Conservation (phyloP, 2,329 filamentous ascomycete species). For the Neonectria punicea region DNA sequence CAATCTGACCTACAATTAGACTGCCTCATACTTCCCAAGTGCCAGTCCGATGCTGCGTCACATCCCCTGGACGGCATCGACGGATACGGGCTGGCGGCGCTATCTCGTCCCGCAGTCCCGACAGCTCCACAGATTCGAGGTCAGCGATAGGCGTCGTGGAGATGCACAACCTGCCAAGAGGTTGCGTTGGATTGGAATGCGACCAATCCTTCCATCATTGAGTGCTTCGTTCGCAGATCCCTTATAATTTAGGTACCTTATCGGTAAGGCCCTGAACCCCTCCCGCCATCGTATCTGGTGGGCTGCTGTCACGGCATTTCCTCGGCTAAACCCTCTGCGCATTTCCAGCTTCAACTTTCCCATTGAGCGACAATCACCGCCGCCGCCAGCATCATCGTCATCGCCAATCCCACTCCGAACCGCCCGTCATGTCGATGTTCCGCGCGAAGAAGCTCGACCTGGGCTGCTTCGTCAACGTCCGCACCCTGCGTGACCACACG, state of each 20-base stretch:
- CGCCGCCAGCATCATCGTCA: slow-evolving; percentile 28
- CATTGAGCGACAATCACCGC: slow-evolving; percentile 23
- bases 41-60: slow-evolving; percentile 2
- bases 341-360: slow-evolving; percentile 18
- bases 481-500: slow-evolving; percentile 91
- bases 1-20: background rate
- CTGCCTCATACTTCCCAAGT: background rate
- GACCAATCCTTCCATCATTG: background rate
- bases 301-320: slow-evolving; percentile 15
- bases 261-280: background rate
- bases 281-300: background rate
- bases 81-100: slow-evolving; percentile 14
- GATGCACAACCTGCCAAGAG: background rate
- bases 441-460: slow-evolving; percentile 90
- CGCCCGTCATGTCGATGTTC: slow-evolving; percentile 80
- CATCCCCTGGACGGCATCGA: slow-evolving; percentile 1
- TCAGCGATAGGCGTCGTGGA: background rate
- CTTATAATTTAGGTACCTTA: background rate
- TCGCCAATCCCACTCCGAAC: slow-evolving; percentile 16
- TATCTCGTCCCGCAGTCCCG: slow-evolving; percentile 4
- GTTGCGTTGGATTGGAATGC: background rate
- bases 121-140: background rate
- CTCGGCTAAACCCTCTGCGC: slow-evolving; percentile 25
- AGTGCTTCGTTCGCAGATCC: too few species aligned
- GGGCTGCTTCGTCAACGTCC: slow-evolving; percentile 86